Base-by-base conservation (phyloP, 2,329 filamentous ascomycete genomes). In the Talaromyces sp. region DNA sequence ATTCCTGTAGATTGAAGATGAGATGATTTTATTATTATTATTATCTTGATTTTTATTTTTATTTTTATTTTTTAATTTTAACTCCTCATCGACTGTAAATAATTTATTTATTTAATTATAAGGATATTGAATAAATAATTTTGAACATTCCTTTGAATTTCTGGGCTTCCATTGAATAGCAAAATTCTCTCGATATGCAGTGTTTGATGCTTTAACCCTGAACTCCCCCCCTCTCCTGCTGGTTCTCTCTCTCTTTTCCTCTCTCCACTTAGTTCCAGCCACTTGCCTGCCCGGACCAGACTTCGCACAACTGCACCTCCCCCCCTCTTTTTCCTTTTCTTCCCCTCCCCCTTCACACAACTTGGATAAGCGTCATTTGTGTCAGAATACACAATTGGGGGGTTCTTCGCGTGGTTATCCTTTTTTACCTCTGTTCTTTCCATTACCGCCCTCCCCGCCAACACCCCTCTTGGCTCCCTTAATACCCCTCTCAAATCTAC, bases 201-300 rank as follows among this genome's bases (percentile, higher is more conserved):
- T 35, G 32, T 10, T 44, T 20, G 27, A n/a, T 32, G 32, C 32
- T 33, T 32, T n/a, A n/a, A n/a, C n/a, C n/a, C n/a, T 42, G 14
- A 24, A 22, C 13, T 27, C 3, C 33, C 33, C n/a, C 47, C 17
- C 47, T 30, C 17, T 35, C 41, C 41, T 32, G 16, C 29, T 24
- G n/a, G 7, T 8, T 16, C 39, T 22, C 19, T 13, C 20, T 43
- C 46, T 9, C 9, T 48, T 22, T 27, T 8, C n/a, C 13, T 29
- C 9, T 13, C 32, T 13, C 51, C 52, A 55, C 54, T 63, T 55
- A 50, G 54, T 57, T 59, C 55, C 62, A 60, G 56, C 57, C 61
- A 57, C 57, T 47, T 47, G n/a, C 40, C 45, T 54, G 52, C 53
- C 46, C 53, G 52, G 46, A 54, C 52, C 54, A 55, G 49, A 53